phyloP scores from a whole-genome alignment of 2,329 filamentous ascomycete genomes.

The Alternaria longipes region DNA sequence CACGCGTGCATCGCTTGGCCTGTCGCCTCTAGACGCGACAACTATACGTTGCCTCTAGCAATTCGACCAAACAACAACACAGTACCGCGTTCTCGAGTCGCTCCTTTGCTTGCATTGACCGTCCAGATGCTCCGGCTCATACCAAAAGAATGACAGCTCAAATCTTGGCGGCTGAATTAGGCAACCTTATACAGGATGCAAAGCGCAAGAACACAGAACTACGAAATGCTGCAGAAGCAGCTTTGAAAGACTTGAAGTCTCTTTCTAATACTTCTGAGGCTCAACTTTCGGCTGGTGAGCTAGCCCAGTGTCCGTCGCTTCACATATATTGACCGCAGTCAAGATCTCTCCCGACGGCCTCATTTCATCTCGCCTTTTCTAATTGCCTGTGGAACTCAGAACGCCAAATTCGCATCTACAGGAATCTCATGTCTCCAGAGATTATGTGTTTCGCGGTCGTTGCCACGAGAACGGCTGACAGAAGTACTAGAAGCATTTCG shows the following conservation, averaged over 20 bases:
- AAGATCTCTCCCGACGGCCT: slow-evolving; percentile 82
- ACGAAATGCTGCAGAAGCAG: slow-evolving; percentile 90
- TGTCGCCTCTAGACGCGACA: slow-evolving; percentile 27
- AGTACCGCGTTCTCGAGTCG: slow-evolving; percentile 6
- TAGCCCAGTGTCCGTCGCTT: not conserved
- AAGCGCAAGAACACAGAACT: slow-evolving; percentile 94
- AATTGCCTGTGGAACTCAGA: slow-evolving; percentile 88
- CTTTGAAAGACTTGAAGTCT: slow-evolving; percentile 85
- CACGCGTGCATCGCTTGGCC: slow-evolving; percentile 28
- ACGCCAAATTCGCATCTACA: slow-evolving; percentile 87
- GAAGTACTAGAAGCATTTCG: slow-evolving; percentile 89
- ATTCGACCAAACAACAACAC: slow-evolving; percentile 25
- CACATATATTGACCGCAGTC: slow-evolving; percentile 17
- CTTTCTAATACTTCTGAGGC: slow-evolving; percentile 78
- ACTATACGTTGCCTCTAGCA: slow-evolving; percentile 21
- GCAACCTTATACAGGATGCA: slow-evolving; percentile 92
- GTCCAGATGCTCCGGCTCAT: slow-evolving; percentile 34
- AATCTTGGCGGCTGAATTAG: slow-evolving; percentile 86
- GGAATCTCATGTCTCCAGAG: slow-evolving; percentile 89
- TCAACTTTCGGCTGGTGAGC: slow-evolving; percentile 74
- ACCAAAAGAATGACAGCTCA: slow-evolving; percentile 80
- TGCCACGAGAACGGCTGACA: slow-evolving; percentile 80
- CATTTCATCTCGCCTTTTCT: slow-evolving; percentile 94
- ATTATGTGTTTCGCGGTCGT: slow-evolving; percentile 80
- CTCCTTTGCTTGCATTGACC: slow-evolving; percentile 22